Percentiles rank a stretch among this genome's conserved stretches.
Evolutionary conservation across 352 stramenopile species (phyloP).

Genomic region (Phytophthora uliginosa): DNA sequence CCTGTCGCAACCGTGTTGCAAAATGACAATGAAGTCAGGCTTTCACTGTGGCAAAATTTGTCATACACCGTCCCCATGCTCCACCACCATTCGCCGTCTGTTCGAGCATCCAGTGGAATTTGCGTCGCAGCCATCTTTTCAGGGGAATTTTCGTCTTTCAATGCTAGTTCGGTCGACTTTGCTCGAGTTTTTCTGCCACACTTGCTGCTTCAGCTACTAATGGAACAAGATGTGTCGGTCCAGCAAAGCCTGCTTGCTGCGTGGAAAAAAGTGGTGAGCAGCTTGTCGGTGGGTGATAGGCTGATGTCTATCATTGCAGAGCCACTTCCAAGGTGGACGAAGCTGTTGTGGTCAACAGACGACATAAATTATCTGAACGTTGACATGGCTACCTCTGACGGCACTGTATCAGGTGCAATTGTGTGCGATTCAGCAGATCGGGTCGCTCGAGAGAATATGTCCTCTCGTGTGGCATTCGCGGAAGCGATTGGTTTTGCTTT

Average conservation of each 20-base stretch:
- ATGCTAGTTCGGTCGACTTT: conserved; percentile 24
- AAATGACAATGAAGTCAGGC: conserved; percentile 26
- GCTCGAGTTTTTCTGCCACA: conserved; percentile 53
- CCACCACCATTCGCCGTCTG: conserved; percentile 58
- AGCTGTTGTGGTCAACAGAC: conserved; percentile 63
- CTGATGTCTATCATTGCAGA: conserved; percentile 36
- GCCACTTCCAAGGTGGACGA: conserved; percentile 48
- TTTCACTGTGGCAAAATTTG: conserved; percentile 46
- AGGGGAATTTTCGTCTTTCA: conserved; percentile 15
- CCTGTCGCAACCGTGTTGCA: conserved; percentile 35
- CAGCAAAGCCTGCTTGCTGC: conserved; percentile 39
- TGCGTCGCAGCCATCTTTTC: conserved; percentile 65
- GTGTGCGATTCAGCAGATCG: conserved; percentile 4
- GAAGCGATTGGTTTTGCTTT: conserved; percentile 65
- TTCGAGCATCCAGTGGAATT: conserved; percentile 53
- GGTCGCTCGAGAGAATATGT: conserved; percentile 21
- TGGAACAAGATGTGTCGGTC: conserved; percentile 47
- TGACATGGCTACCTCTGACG: conserved; percentile 10
- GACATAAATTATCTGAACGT: conserved; percentile 42
- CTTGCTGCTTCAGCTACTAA: conserved; percentile 71
- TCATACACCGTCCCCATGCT: conserved; percentile 56
- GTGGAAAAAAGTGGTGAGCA: conserved; percentile 55
- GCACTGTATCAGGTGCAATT: not conserved
- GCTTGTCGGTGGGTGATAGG: conserved; percentile 23
- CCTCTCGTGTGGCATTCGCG: conserved; percentile 60